Evolutionary conservation across 2,329 filamentous ascomycete genomes (phyloP).

Genomic region (Penicillium vulpinum): DNA sequence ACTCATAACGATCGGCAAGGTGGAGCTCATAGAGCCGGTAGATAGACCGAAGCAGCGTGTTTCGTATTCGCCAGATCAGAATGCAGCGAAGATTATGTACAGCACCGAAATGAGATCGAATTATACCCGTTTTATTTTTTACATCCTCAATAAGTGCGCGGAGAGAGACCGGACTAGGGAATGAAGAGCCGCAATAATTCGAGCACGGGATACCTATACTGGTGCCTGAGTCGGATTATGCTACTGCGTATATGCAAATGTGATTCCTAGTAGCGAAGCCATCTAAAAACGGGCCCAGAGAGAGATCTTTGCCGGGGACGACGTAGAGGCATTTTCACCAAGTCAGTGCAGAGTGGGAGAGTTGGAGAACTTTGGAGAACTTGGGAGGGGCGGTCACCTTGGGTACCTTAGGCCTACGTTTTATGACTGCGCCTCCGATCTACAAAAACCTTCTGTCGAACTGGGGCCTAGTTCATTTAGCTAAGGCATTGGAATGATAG

Average conservation of each 20-base stretch:
- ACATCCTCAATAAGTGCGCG: conserved; percentile 15
- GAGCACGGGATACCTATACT: conserved; percentile 20
- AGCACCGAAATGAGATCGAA: conserved; percentile 1
- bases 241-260: conserved; percentile 25
- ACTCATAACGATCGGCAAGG: conserved; percentile 19
- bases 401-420: not conserved
- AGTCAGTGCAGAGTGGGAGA: not conserved
- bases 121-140: conserved; percentile 3
- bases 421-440: not conserved
- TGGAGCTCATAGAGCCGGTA: conserved; percentile 32
- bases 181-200: conserved; percentile 24
- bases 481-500: not conserved
- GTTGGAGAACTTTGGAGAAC: not conserved
- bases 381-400: not conserved
- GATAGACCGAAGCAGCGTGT: conserved; percentile 31
- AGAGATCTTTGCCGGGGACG: not conserved
- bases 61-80: conserved; percentile 29
- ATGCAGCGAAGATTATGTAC: conserved; percentile 29
- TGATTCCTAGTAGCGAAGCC: not conserved
- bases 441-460: not conserved
- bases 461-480: not conserved
- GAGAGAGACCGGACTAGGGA: conserved; percentile 20
- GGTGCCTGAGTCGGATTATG: conserved; percentile 19
- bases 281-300: not conserved
- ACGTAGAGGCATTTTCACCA: not conserved